Conservation (phyloP, 768 basidiomycete genomes). For the Lactifluus subvellereus region DNA sequence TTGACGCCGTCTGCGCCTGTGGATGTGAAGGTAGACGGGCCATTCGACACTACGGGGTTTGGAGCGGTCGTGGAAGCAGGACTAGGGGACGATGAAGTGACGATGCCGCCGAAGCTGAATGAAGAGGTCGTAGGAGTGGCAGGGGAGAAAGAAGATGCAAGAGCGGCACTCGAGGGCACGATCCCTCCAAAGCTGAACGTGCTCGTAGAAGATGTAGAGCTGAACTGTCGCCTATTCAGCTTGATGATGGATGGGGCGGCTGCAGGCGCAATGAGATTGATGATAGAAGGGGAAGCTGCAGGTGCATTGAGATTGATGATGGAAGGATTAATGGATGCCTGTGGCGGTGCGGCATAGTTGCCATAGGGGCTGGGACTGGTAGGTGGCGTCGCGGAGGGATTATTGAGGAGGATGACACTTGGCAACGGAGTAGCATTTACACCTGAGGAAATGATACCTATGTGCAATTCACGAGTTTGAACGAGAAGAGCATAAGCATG, state of each 20-base stretch:
- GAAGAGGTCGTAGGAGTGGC: background rate
- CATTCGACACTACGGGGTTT: background rate
- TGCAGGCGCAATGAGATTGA: conserved; percentile 10
- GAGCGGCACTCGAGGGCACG: background rate
- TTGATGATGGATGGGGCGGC: conserved; percentile 8
- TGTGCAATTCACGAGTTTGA: background rate
- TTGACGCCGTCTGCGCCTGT: conserved; percentile 10
- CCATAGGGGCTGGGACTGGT: background rate
- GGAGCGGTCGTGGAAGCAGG: background rate
- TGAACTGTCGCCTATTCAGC: conserved; percentile 18
- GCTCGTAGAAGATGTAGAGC: background rate
- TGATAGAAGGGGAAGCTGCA: conserved; percentile 7
- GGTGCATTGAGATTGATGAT: conserved; percentile 18
- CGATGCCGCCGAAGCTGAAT: background rate
- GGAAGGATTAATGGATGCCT: background rate
- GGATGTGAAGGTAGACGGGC: conserved; percentile 1
- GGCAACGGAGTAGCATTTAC: background rate
- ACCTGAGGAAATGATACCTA: background rate
- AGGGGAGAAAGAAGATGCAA: background rate
- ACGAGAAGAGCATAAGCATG: background rate
- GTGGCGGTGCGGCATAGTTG: background rate
- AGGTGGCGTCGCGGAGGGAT: conserved; percentile 2
- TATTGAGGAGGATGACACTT: conserved; percentile 18
- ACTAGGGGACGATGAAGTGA: background rate
- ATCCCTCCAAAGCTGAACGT: conserved; percentile 17